A percentile compares a stretch with the other conserved stretches of the same genome.
Conservation (phyloP, 805 yeast species). For the Starmerella apis region DNA sequence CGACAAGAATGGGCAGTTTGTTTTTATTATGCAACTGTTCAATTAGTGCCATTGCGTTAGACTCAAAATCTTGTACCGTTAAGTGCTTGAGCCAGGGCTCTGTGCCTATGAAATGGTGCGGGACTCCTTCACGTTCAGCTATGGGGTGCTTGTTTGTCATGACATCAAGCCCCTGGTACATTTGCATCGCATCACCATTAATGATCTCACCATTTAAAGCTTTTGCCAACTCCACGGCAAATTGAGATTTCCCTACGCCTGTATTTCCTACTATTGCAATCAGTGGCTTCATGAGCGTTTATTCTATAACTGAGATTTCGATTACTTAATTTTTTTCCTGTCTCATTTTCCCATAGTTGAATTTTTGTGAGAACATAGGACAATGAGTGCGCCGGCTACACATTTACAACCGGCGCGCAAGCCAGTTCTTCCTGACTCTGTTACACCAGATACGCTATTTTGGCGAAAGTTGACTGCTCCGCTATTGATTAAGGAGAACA, state of each 20-base stretch:
- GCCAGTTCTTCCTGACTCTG: slow-evolving; percentile 24
- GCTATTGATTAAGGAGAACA: slow-evolving; percentile 84
- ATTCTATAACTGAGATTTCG: background rate
- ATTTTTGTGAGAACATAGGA: background rate
- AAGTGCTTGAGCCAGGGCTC: slow-evolving; percentile 59
- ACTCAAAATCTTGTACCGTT: slow-evolving; percentile 63
- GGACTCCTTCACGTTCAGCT: slow-evolving; percentile 58
- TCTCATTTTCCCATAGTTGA: background rate
- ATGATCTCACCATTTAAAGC: slow-evolving; percentile 76
- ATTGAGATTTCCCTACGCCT: slow-evolving; percentile 90
- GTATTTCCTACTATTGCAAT: slow-evolving; percentile 82
- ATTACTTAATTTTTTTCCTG: slow-evolving; percentile 11
- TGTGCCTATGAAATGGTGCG: slow-evolving; percentile 84
- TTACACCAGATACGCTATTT: slow-evolving; percentile 62
- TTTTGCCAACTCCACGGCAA: slow-evolving; percentile 68
- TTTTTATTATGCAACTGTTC: slow-evolving; percentile 54
- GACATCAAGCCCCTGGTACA: slow-evolving; percentile 59
- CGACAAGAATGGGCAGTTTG: slow-evolving; percentile 77
- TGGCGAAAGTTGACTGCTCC: slow-evolving; percentile 85
- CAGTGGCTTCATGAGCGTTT: slow-evolving; percentile 33
- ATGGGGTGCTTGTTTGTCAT: slow-evolving; percentile 91
- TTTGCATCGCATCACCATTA: slow-evolving; percentile 96
- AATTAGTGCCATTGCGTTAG: slow-evolving; percentile 52
- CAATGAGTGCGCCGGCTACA: slow-evolving; percentile 26
- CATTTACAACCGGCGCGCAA: slow-evolving; percentile 21